phyloP scores from a whole-genome alignment of 2,329 filamentous ascomycete species.

The Ceratocystis harringtonii region DNA sequence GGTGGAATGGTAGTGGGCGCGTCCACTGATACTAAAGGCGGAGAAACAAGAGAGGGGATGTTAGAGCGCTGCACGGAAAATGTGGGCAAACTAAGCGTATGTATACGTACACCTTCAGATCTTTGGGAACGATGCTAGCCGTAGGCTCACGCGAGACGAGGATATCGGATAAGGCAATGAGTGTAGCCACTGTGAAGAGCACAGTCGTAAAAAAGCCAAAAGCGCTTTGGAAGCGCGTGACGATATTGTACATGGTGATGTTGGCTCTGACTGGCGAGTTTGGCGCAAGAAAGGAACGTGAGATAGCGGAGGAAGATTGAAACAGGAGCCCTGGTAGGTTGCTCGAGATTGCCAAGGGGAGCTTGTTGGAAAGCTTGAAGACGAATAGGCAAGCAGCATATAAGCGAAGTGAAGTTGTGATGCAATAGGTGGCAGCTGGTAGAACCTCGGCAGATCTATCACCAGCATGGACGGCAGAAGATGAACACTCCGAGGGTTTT shows the following conservation, averaged over 20 bases:
- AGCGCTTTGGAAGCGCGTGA: constrained; percentile 76
- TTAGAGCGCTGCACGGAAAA: neutral
- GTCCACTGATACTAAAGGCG: constrained; percentile 56
- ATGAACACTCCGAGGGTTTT: neutral
- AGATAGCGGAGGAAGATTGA: neutral
- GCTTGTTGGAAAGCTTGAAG: neutral
- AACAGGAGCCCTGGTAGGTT: neutral
- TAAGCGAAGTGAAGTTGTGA: neutral
- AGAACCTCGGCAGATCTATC: constrained; percentile 7
- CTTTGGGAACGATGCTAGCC: constrained; percentile 47
- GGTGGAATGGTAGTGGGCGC: constrained; percentile 86
- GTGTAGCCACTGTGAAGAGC: constrained; percentile 60
- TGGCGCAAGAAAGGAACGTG: neutral
- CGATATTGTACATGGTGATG: constrained; percentile 67
- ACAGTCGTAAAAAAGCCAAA: constrained; percentile 98
- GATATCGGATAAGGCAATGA: constrained; percentile 71
- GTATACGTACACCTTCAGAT: constrained; percentile 64
- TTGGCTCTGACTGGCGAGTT: neutral
- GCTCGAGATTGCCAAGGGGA: neutral
- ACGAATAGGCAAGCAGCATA: neutral
- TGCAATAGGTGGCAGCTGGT: constrained; percentile 10
- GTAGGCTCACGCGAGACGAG: constrained; percentile 52
- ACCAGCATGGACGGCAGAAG: neutral
- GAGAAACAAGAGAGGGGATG: neutral
- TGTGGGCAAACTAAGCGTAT: neutral